Evolutionary conservation across 2,329 filamentous ascomycete species (phyloP), one percentile per base, ranked within the genome.

Genomic region (Fusarium agapanthi): DNA sequence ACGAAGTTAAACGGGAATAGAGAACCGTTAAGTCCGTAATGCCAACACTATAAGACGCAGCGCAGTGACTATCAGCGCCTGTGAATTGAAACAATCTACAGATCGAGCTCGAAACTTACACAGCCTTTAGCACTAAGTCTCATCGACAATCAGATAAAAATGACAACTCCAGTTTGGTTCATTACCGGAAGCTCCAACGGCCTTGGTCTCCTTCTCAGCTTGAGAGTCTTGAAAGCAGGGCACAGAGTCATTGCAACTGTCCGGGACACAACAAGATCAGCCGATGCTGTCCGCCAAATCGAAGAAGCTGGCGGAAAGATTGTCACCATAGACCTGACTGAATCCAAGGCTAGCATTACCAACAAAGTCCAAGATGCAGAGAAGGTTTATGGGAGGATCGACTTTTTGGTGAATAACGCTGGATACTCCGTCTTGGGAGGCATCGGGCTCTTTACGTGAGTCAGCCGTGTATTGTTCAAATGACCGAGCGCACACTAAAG

Each of bases 351-450:
- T 14, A 74, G 55, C 50, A 80, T 78, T 56, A 65, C 60, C 24
- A 50, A 65, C 44, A 77, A 76, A 38, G 55, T 80, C 6, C 64
- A 74, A 18, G 70, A 70, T 12, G 78, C 74, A 10, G 75, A 35
- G 79, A 81, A 37, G 68, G 72, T 18, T 56, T 76, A 74, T 38
- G 77, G 78, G 14, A 43, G 55, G 4, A 83, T 89, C 43, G 87
- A 89, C 48, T 81, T 87, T 7, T 77, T 89, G 9, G 82, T 88
- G 45, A 89, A 88, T 71, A 86, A 87, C 64, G 86, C 87, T 6
- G 87, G 84, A 6, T 84, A 80, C 58, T 81, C 81, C 14, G 63
- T 65, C 22, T 51, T 77, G 26, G 73, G 72, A 2, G 58, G 64
- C 6, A 51, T 77, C 15, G 75, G 76, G 44, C 54, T 76, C 2